Percentiles rank a stretch among this genome's conserved stretches.
These are phyloP conservation scores for Rhodocollybia butyracea DNA, from an alignment of 768 basidiomycete species.

Conservation along the genomic window DNA sequence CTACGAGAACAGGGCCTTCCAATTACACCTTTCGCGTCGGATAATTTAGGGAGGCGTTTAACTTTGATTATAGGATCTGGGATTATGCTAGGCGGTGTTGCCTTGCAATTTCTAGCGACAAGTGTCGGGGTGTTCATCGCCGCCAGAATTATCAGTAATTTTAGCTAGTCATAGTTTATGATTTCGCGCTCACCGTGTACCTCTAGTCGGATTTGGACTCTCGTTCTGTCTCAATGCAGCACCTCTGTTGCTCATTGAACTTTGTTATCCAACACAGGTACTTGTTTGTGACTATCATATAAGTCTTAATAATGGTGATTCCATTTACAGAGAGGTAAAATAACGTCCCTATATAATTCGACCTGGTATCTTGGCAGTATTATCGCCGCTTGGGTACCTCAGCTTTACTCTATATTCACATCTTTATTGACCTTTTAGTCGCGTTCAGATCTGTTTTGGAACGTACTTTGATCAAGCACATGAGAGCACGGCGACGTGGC, in stretches of 20 bases:
- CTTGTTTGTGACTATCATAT: constrained; percentile 11
- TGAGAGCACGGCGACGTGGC: constrained; percentile 56
- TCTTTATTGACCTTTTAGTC: constrained; percentile 1
- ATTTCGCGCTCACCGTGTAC: not conserved
- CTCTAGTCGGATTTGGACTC: constrained; percentile 59
- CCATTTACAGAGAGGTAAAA: constrained; percentile 41
- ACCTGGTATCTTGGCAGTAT: constrained; percentile 77
- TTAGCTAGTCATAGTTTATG: not conserved
- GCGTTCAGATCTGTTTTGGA: constrained; percentile 38
- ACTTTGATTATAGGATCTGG: constrained; percentile 58
- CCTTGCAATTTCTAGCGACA: constrained; percentile 46
- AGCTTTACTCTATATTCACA: not conserved
- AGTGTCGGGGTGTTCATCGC: constrained; percentile 52
- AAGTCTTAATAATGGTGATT: not conserved
- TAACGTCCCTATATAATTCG: constrained; percentile 66
- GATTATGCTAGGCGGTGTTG: constrained; percentile 65
- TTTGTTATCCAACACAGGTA: constrained; percentile 71
- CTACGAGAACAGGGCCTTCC: constrained; percentile 47
- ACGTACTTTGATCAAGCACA: constrained; percentile 33
- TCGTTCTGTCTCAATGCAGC: constrained; percentile 61
- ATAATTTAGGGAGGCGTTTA: constrained; percentile 56
- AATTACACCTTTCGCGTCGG: constrained; percentile 58
- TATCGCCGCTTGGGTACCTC: constrained; percentile 43
- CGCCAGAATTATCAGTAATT: constrained; percentile 52
- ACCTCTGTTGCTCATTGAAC: constrained; percentile 60